Evolutionary conservation across 2,329 filamentous ascomycete species (phyloP), one percentile per base, ranked within the genome.

Genomic region (Colletotrichum tropicicola): DNA sequence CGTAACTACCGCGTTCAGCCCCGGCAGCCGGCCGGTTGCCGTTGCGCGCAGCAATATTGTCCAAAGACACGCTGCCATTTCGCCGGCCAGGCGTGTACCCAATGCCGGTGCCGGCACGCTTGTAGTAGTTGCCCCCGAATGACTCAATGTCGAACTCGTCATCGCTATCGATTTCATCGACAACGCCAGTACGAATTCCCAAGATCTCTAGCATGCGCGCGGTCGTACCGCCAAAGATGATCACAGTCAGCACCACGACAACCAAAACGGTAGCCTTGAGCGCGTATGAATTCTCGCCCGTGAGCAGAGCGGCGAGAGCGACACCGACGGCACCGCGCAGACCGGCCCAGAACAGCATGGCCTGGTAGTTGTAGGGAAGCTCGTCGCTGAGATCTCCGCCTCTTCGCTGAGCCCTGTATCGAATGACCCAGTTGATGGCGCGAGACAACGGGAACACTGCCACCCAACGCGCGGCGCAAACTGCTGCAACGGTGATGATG

Each of bases 291-390:
- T 97, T 96, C 56, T 90, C 88, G 47, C 94, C 96, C 0, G 88
- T 90, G 48, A 99, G 85, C 25, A 97, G 91, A 21, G 95, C 95
- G 30, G 96, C 96, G 48, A 99, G 84, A 2, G 96, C 96, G 35
- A 99, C 96, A 61, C 96, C 96, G 71, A 99, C 96, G 48, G 96
- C 96, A 72, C 96, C 96, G 68, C 96, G 92, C 28, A 99, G 85
- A 25, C 96, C 96, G 15, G 96, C 96, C 96, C 96, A 99, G 81
- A 97, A 99, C n/a, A 99, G 88, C 96, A 99, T 98, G n/a, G 92
- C 94, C 78, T 98, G 96, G 78, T 98, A 97, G 71, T 93, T 93
- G 74, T 94, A 97, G 0, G 96, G 96, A 35, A 99, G 82, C 77
- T 98, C 96, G 69, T 98, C 95, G 15, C 89, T 88, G 5, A 91